Base-by-base conservation (phyloP, 1,139 yeast species). In the Yueomyces sp. region DNA sequence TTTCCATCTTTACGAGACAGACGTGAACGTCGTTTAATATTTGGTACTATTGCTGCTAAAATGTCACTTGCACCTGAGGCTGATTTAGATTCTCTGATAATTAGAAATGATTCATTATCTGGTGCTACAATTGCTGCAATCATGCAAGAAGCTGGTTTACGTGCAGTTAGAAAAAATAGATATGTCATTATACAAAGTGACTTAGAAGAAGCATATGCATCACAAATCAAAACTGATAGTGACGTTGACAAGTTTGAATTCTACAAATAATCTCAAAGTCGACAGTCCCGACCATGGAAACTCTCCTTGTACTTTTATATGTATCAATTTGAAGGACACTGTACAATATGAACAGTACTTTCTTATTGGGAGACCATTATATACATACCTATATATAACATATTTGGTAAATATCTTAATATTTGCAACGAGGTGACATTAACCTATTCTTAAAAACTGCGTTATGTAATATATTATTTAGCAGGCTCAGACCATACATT, bases 121-220 rank as follows among this genome's bases (percentile, higher is more conserved):
- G 99, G 99, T 57, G 98, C 99, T 5, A 78, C 89, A 47, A 93
- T 93, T 61, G 97, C 98, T 32, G 98, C 98, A 29, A 91, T 93
- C 54, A 91, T 93, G 98, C 98, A 93, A 73, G 99, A 93, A 67
- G 99, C 99, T 30, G 99, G 99, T 51, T 74, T 93, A 54, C 78
- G 97, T 55, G 99, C 99, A 1, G 97, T 93, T 41, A 81, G 99
- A 68, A 91, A 91, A 71, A 91, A 91, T 66, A 79, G 99, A 66
- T 91, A 91, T 65, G 94, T 93, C 68, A 91, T 93, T 53, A 71
- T 93, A 59, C 97, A 91, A 67, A 78, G 81, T 58, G 99, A 93
- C 67, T 72, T 93, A 62, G 98, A 93, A 62, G 98, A 93, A 67
- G 98, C 98, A 6, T 93, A 93, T 67, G 83, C 94, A 47, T 70